Conservation (phyloP, 495 filamentous ascomycete genomes). For the Podospora comata region DNA sequence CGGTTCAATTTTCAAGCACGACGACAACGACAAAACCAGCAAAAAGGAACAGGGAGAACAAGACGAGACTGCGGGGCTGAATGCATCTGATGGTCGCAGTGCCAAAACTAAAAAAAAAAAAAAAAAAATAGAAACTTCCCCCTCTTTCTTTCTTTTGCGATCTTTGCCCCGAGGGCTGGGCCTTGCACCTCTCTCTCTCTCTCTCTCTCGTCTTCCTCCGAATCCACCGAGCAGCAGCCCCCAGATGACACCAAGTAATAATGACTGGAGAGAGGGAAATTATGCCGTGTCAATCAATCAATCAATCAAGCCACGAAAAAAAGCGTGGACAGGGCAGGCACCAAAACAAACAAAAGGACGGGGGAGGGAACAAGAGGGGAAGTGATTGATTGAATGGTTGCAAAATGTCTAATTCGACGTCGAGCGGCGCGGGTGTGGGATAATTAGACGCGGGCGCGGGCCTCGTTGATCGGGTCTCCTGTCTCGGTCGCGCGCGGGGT, state of each 20-base stretch:
- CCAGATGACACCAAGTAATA: neutral
- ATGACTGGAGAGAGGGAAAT: neutral
- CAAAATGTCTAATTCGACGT: neutral
- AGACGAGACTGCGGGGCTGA: neutral
- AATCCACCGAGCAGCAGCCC: neutral
- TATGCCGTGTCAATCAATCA: neutral
- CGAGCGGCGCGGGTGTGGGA: neutral
- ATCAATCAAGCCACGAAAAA: neutral
- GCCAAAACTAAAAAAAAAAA: constrained; percentile 24
- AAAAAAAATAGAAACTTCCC: constrained; percentile 23
- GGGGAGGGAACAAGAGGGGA: neutral
- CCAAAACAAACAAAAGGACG: neutral
- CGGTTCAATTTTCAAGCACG: neutral
- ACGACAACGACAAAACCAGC: neutral
- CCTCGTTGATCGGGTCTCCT: neutral
- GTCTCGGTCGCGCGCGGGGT: neutral
- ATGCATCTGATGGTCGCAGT: neutral
- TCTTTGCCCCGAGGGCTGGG: neutral
- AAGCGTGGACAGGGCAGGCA: neutral
- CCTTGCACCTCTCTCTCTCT: neutral
- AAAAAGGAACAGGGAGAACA: neutral
- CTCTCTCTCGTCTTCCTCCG: neutral
- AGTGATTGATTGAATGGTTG: neutral
- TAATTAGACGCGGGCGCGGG: neutral
- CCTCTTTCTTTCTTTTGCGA: neutral